Percentiles rank a stretch among this genome's conserved stretches.
Conservation (phyloP, 352 stramenopile genomes). For the Pythium rishiriense region DNA sequence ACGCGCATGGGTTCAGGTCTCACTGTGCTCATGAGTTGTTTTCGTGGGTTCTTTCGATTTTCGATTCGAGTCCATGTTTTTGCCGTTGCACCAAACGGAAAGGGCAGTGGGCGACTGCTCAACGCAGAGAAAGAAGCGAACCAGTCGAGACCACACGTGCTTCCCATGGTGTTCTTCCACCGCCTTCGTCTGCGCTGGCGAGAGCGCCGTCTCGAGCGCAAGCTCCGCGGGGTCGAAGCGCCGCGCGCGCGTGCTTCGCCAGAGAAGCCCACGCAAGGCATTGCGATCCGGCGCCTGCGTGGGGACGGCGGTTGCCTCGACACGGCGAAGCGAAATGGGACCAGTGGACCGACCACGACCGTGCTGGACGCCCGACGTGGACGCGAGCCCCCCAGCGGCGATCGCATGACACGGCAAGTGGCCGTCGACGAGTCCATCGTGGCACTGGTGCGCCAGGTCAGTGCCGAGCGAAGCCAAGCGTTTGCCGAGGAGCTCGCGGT, state of each 20-base stretch:
- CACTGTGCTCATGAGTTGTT: background rate
- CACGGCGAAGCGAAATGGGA: background rate
- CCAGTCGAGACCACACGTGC: background rate
- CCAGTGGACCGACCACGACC: background rate
- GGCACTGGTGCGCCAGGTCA: background rate
- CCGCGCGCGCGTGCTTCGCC: background rate
- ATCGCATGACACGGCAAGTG: background rate
- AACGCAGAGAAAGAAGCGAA: background rate
- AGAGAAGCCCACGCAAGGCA: background rate
- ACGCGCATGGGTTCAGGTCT: background rate
- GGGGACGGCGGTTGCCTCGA: background rate
- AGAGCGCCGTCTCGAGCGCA: slow-evolving; percentile 3
- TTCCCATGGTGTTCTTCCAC: slow-evolving; percentile 7
- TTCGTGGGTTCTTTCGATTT: background rate
- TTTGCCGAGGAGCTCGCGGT: background rate
- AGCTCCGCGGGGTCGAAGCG: background rate
- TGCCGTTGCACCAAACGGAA: background rate
- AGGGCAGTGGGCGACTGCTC: background rate
- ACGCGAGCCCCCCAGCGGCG: background rate
- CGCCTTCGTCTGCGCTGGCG: slow-evolving; percentile 8
- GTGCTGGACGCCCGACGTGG: background rate
- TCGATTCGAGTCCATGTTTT: background rate
- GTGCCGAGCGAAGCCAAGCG: background rate
- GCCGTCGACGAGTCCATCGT: background rate
- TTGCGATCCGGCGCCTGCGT: background rate